A percentile compares a stretch with the other conserved stretches of the same genome.
These are phyloP conservation scores for Suillus tomentosus DNA, from an alignment of 768 basidiomycete species.

Conservation along the genomic window DNA sequence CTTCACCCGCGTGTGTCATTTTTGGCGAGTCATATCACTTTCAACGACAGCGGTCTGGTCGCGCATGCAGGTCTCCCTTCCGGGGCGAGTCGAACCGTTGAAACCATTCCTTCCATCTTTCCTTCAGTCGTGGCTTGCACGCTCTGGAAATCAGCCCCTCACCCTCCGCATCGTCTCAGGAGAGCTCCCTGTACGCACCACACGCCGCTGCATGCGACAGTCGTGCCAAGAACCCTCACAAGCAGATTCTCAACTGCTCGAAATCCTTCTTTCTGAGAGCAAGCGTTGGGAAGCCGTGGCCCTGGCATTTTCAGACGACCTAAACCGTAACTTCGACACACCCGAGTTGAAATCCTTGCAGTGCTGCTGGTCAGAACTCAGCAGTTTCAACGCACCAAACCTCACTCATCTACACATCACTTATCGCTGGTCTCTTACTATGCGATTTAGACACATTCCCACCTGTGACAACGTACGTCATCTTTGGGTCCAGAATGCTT, in stretches of 20 bases:
- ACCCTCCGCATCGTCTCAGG: not conserved
- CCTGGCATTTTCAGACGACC: not conserved
- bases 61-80: not conserved
- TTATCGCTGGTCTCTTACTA: not conserved
- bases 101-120: conserved; percentile 5
- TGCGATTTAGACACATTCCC: not conserved
- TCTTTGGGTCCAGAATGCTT: not conserved
- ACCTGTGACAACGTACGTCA: not conserved
- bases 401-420: not conserved
- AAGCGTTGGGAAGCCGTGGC: not conserved
- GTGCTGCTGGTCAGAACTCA: not conserved
- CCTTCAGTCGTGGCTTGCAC: conserved; percentile 8
- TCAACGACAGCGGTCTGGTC: conserved; percentile 2
- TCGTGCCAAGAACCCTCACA: not conserved
- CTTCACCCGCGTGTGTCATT: not conserved
- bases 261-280: not conserved
- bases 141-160: conserved; percentile 1
- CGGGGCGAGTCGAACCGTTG: not conserved
- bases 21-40: not conserved
- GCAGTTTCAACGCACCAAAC: not conserved
- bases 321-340: not conserved
- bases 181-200: not conserved
- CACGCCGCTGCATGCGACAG: not conserved
- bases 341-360: not conserved
- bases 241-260: not conserved